Evolutionary conservation across 2,329 filamentous ascomycete species (phyloP).

Genomic region (Neoascochyta sp.): DNA sequence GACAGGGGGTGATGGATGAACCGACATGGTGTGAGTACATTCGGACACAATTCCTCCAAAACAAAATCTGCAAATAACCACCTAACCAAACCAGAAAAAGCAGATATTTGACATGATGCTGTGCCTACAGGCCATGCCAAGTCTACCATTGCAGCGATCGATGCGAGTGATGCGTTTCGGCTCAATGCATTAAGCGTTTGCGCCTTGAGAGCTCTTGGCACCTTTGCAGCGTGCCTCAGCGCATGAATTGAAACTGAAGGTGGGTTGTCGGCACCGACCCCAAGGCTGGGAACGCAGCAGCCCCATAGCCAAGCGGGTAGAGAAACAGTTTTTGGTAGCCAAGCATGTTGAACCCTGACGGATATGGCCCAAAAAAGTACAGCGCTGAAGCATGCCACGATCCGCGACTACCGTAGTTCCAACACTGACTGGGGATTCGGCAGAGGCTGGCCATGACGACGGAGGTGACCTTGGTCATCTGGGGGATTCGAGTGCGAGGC

Average conservation of each 20-base stretch:
- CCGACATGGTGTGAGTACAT: background rate
- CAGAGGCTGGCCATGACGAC: conserved; percentile 1
- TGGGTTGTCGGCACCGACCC: conserved; percentile 12
- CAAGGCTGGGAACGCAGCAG: conserved; percentile 3
- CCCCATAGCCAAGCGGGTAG: conserved; percentile 13
- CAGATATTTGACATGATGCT: background rate
- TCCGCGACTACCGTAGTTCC: conserved; percentile 7
- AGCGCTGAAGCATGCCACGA: conserved; percentile 15
- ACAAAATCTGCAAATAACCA: background rate
- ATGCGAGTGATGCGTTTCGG: conserved; percentile 9
- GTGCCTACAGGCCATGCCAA: conserved; percentile 1
- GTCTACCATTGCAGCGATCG: background rate
- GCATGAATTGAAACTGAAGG: conserved; percentile 14
- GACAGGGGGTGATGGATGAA: conserved; percentile 9
- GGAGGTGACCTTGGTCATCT: conserved; percentile 5
- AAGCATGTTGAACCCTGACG: conserved; percentile 19
- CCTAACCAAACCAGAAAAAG: background rate
- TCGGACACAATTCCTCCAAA: background rate
- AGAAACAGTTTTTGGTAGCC: conserved; percentile 21
- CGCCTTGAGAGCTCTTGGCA: conserved; percentile 25
- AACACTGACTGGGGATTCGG: conserved; percentile 7
- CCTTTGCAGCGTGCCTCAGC: conserved; percentile 10
- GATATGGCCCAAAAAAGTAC: conserved; percentile 3
- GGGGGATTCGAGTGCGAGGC: conserved; percentile 2
- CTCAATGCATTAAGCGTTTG: conserved; percentile 12